Evolutionary conservation across 768 basidiomycete genomes (phyloP), one percentile per base, ranked within the genome.

Genomic region (Sarcodon sp.): DNA sequence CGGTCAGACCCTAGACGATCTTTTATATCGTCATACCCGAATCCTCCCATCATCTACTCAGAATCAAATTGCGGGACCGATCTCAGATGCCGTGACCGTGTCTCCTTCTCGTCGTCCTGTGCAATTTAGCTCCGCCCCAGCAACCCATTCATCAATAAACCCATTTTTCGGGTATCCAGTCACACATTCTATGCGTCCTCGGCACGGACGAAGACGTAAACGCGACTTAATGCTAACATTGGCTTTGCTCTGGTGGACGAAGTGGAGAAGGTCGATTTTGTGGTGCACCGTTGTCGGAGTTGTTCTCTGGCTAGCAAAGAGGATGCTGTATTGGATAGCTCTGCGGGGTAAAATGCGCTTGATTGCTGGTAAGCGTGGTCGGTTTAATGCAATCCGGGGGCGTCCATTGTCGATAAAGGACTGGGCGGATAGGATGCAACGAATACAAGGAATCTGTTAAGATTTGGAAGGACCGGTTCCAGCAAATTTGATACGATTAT

Each of bases 101-200:
- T 47, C 61, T 63, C 60, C 13, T 48, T 21, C 32, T 47, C 50
- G 38, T 31, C 51, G 32, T 12, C 47, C 33, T 50, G 46, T 33
- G 53, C 46, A 6, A 35, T 33, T 35, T 53, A 36, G 53, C 55
- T 41, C 47, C 55, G 18, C 11, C 18, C 13, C 53, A 77, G 37
- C 69, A 79, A 7, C 69, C 80, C 15, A 76, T 32, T 86, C 84
- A 27, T 58, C 66, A 35, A 63, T 75, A 36, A 87, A 86, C 53
- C 86, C 86, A 1, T 87, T 80, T 62, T 88, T 76, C 52, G 85
- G 85, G 3, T 87, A 87, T 57, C 81, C 84, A 6, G 68, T 70
- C 10, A 33, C 60, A 55, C 49, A 59, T 58, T 45, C 71, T 12
- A 64, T 71, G 45, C 61, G 66, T 12, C 67, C 83, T 52, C 71